Base-by-base conservation (phyloP, 2,329 filamentous ascomycete species). In the Lachnellula subtilissima region DNA sequence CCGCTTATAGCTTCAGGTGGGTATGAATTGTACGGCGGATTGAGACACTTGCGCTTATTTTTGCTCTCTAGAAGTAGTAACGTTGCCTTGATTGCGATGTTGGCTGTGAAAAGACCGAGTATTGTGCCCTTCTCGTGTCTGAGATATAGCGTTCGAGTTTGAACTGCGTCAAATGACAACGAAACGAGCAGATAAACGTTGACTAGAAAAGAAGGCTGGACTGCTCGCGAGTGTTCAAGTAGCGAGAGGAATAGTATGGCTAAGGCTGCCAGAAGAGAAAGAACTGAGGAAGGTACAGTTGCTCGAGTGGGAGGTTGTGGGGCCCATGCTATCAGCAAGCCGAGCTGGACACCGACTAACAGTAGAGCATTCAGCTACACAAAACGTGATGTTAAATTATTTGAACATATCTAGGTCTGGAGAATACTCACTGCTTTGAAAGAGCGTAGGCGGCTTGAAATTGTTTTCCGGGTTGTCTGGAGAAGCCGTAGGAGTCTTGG, bases 1-100 rank as follows among this genome's bases (percentile, higher is more conserved):
- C 70, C 66, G 42, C 65, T 67, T 3, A 64, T 69, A 15, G 69
- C 64, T 55, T 74, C 72, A 1, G 60, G 61, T 6, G 63, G 53
- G 25, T 58, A 56, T 4, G 36, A 37, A 14, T 54, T 54, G 43
- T 66, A 65, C 8, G 55, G 52, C 6, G 46, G 45, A 19, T 49
- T 54, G 4, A 68, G 52, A n/a, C 52, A 57, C 2, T n/a, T 17
- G 1, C 42, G 46, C 48, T 68, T 67, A 19, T 54, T 57, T 14
- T 51, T 48, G n/a, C 57, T 56, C 52, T 68, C 66, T 2, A 67
- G 45, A 8, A 64, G 2, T 5, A 67, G 52, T 5, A 67, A 46
- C 2, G 58, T 7, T 5, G 61, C 25, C 50, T 65, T 67, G 6
- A 66, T 36, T 14, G 14, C 55, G n/a, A 67, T 39, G 5, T 46